phyloP scores from a whole-genome alignment of 1,139 yeast species.

The Wickerhamomyces sp. region DNA sequence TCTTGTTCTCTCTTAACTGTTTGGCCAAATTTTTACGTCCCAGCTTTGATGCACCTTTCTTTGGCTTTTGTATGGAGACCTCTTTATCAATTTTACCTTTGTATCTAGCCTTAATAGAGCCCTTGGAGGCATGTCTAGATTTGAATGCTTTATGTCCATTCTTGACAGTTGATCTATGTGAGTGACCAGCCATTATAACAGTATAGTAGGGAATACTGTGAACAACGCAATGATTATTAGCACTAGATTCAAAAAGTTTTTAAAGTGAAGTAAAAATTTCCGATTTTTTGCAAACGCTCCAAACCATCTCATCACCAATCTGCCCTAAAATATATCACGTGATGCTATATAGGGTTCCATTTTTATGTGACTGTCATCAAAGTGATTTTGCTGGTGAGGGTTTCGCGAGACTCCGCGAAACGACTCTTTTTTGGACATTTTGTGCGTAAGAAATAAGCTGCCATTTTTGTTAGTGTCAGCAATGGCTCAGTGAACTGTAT shows the following conservation, averaged over 20 bases:
- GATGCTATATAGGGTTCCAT: constrained; percentile 5
- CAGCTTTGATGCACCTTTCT: constrained; percentile 49
- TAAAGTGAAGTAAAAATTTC: constrained; percentile 1
- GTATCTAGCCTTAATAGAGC: constrained; percentile 69
- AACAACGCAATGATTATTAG: neutral
- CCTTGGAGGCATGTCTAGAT: constrained; percentile 87
- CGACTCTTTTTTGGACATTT: neutral
- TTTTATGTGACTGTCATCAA: constrained; percentile 13
- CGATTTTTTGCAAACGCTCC: constrained; percentile 5
- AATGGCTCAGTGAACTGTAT: neutral
- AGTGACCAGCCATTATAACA: constrained; percentile 59
- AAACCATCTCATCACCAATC: constrained; percentile 9
- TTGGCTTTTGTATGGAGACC: constrained; percentile 33
- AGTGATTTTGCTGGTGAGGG: neutral
- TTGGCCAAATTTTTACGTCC: constrained; percentile 78
- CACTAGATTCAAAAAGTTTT: constrained; percentile 7
- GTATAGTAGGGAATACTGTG: neutral
- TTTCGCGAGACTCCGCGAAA: neutral
- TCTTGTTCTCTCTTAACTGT: constrained; percentile 74
- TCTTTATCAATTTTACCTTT: constrained; percentile 88
- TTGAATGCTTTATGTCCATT: constrained; percentile 87
- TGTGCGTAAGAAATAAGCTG: neutral
- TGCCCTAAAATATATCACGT: constrained; percentile 10
- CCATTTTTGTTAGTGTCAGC: neutral
- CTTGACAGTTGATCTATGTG: constrained; percentile 80